Conservation (phyloP, 2,329 filamentous ascomycete species). For the Colletotrichum sp. region DNA sequence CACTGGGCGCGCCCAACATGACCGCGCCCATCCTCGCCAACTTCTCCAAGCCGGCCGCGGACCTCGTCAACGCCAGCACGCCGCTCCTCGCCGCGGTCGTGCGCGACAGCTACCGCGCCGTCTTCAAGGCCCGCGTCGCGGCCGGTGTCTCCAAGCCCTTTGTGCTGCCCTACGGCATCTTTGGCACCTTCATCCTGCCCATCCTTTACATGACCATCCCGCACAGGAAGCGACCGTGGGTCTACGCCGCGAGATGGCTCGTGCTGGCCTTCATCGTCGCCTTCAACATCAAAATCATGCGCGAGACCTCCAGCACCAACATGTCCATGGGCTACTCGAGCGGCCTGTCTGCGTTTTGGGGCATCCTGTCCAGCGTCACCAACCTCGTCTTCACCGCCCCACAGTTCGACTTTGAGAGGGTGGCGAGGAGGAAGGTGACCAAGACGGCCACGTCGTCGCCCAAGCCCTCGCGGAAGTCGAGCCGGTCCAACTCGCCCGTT, state of each 20-base stretch:
- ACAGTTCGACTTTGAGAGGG: slow-evolving; percentile 60
- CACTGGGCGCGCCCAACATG: slow-evolving; percentile 6
- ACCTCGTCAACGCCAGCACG: slow-evolving; percentile 9
- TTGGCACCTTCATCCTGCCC: slow-evolving; percentile 53
- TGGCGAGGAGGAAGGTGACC: slow-evolving; percentile 38
- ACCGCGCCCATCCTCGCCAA: background rate
- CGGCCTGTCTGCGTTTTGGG: slow-evolving; percentile 56
- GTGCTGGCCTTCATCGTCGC: slow-evolving; percentile 47
- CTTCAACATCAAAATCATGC: slow-evolving; percentile 48
- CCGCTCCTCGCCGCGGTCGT: slow-evolving; percentile 23
- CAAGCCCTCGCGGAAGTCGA: background rate
- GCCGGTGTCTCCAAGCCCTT: slow-evolving; percentile 50
- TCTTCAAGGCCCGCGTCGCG: slow-evolving; percentile 39
- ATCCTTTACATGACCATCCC: slow-evolving; percentile 61
- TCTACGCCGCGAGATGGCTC: slow-evolving; percentile 55
- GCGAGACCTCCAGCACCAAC: slow-evolving; percentile 52
- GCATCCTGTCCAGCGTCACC: slow-evolving; percentile 51
- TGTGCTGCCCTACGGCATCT: slow-evolving; percentile 54
- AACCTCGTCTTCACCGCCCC: slow-evolving; percentile 59
- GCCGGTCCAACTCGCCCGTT: background rate
- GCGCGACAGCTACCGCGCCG: slow-evolving; percentile 33
- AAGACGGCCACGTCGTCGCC: background rate
- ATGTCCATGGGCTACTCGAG: slow-evolving; percentile 53
- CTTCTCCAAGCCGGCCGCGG: background rate
- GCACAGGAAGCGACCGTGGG: slow-evolving; percentile 52